Base-by-base conservation (phyloP, 768 basidiomycete species). In the Rubroboletus pulcherrimus region DNA sequence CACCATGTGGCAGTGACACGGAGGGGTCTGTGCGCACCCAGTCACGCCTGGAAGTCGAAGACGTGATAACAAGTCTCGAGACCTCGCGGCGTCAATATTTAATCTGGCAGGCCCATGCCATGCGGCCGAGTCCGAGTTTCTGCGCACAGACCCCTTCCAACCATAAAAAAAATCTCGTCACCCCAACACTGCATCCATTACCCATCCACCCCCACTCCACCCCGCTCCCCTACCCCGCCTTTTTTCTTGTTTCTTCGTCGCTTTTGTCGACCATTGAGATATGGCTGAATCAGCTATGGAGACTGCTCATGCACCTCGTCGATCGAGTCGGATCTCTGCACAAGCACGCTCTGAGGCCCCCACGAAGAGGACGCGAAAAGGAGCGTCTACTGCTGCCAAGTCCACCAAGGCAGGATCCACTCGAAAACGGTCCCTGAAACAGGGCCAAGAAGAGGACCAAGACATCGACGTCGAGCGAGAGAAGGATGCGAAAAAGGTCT, bases 241-340 rank as follows among this genome's bases (percentile, higher is more conserved):
- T 21, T 30, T n/a, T 46, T 41, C 30, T 17, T 5, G 12, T 39
- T n/a, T 37, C 5, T 38, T n/a, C 7, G 14, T 49, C 3, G 21
- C 21, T 21, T 2, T 37, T 11, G 10, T n/a, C 29, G 26, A 34
- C 30, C 29, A 29, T 19, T 35, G 12, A 17, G 1, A 26, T 34
- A 66, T 67, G 65, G 48, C 54, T 33, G 63, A 59, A 41, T 3
- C 15, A 7, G 37, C 35, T 1, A 15, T 26, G 6, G 64, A 66
- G 4, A n/a, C 19, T 15, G 74, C 78, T 33, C 19, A 46, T 4
- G n/a, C 59, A 14, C 78, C 80, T 9, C 75, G 84, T 56, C 76
- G 85, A 53, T 87, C 85, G 5, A 75, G 77, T 15, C 72, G 85
- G 49, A 78, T 86, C 53, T 80, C 82, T 4, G 68, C 78, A 7